A percentile compares a stretch with the other conserved stretches of the same genome.
phyloP scores from a whole-genome alignment of 331 rosid species.

The Stylosanthes scabra region DNA sequence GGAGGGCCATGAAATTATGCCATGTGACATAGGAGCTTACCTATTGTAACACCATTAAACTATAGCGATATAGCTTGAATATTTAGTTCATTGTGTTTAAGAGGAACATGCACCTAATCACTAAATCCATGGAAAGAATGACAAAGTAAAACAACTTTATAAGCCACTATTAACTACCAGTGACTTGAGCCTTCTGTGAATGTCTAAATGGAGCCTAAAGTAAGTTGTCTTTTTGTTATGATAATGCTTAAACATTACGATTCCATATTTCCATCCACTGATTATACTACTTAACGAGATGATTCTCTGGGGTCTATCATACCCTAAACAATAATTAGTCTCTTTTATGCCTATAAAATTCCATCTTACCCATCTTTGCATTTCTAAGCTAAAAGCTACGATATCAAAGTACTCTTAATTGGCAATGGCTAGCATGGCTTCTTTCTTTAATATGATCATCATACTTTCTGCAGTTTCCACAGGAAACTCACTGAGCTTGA shows the following conservation, averaged over 20 bases:
- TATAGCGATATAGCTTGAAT: neutral
- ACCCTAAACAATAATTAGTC: conserved; percentile 28
- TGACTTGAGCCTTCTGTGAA: conserved; percentile 25
- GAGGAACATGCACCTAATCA: conserved; percentile 17
- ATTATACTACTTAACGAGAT: conserved; percentile 43
- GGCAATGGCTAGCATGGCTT: conserved; percentile 55
- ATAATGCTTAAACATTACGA: conserved; percentile 62
- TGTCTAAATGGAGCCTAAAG: conserved; percentile 38
- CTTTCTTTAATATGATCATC: conserved; percentile 55
- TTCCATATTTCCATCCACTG: conserved; percentile 19
- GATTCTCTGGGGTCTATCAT: conserved; percentile 44
- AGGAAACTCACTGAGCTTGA: conserved; percentile 63
- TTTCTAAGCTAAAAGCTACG: conserved; percentile 38
- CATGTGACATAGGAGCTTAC: no score
- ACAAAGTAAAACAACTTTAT: neutral
- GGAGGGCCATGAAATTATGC: no score
- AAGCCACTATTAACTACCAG: conserved; percentile 16
- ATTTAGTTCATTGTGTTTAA: conserved; percentile 9
- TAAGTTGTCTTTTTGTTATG: conserved; percentile 40
- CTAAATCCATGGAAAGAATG: neutral
- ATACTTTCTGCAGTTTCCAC: conserved; percentile 49
- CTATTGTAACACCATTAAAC: neutral
- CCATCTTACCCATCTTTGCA: conserved; percentile 30
- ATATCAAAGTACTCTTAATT: conserved; percentile 17
- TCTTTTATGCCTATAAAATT: conserved; percentile 51